Conservation (phyloP, 768 basidiomycete genomes). For the Candolleomyces aberdarensis region DNA sequence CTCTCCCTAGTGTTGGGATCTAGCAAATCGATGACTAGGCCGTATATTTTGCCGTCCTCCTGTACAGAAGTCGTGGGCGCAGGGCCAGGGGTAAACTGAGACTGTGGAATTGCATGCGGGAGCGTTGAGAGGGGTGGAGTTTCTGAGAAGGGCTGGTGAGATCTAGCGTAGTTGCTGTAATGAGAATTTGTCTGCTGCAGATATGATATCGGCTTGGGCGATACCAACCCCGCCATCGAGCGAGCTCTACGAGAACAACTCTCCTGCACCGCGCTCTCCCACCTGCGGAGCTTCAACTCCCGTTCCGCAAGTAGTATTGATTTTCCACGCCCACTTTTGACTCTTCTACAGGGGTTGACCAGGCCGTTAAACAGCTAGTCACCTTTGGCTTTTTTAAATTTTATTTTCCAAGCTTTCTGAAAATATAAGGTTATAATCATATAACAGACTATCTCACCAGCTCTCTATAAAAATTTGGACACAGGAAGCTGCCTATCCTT, state of each 20-base stretch:
- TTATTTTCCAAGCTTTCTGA: too few relatives aligned
- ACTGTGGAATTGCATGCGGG: conserved; percentile 53
- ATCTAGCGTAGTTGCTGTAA: conserved; percentile 60
- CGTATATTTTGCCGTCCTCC: conserved; percentile 78
- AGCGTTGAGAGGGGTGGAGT: conserved; percentile 54
- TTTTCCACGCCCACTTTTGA: too few relatives aligned
- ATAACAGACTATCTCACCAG: too few relatives aligned
- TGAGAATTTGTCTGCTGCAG: conserved; percentile 57
- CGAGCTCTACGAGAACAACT: not conserved
- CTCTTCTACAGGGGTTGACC: too few relatives aligned
- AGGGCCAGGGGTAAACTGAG: conserved; percentile 7
- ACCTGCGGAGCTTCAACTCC: too few relatives aligned
- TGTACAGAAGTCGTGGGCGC: conserved; percentile 30
- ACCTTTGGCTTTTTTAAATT: too few relatives aligned
- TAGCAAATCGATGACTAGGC: conserved; percentile 83
- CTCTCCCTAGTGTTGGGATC: conserved; percentile 81
- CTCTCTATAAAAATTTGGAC: too few relatives aligned
- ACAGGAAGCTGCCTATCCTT: too few relatives aligned
- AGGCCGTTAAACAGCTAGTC: too few relatives aligned
- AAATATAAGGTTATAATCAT: too few relatives aligned
- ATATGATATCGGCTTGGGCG: conserved; percentile 60
- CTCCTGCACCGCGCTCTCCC: too few relatives aligned
- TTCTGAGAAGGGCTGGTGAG: conserved; percentile 54
- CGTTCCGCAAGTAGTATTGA: too few relatives aligned
- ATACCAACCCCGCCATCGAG: conserved; percentile 60